Conservation (phyloP, 148 eudicot genomes). For the Chenopodium formosanum region DNA sequence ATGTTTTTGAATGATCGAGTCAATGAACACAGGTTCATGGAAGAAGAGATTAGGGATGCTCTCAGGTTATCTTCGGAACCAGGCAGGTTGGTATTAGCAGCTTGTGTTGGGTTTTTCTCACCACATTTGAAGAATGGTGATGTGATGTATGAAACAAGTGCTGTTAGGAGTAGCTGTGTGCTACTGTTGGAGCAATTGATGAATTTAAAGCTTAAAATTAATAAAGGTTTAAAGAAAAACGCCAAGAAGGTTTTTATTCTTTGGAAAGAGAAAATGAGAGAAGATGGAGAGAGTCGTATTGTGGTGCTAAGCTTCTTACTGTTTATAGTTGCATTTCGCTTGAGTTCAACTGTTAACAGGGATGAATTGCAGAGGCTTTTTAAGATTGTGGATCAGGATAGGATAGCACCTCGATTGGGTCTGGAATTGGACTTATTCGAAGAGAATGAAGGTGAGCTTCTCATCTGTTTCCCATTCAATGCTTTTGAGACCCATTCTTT, state of each 20-base stretch:
- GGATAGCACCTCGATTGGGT: conserved; percentile 17
- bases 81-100: conserved; percentile 8
- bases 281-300: conserved; percentile 14
- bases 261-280: conserved; percentile 22
- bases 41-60: background rate
- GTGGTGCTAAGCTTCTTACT: conserved; percentile 23
- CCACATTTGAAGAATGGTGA: conserved; percentile 22
- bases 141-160: background rate
- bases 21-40: conserved; percentile 15
- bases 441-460: conserved; percentile 12
- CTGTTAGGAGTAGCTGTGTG: conserved; percentile 26
- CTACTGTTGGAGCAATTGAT: conserved; percentile 25
- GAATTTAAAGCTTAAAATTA: conserved; percentile 3
- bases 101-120: conserved; percentile 23
- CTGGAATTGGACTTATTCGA: conserved; percentile 13
- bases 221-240: background rate
- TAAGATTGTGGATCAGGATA: conserved; percentile 11
- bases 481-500: background rate
- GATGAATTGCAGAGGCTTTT: conserved; percentile 16
- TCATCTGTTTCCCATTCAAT: background rate
- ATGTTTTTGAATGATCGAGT: conserved; percentile 21
- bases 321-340: conserved; percentile 7
- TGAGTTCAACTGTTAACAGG: conserved; percentile 2
- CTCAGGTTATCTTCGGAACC: conserved; percentile 2
- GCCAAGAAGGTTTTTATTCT: conserved; percentile 1